Percentiles rank a stretch among this genome's conserved stretches.
Evolutionary conservation across 805 yeast species (phyloP).

Genomic region (Candida ulmi): DNA sequence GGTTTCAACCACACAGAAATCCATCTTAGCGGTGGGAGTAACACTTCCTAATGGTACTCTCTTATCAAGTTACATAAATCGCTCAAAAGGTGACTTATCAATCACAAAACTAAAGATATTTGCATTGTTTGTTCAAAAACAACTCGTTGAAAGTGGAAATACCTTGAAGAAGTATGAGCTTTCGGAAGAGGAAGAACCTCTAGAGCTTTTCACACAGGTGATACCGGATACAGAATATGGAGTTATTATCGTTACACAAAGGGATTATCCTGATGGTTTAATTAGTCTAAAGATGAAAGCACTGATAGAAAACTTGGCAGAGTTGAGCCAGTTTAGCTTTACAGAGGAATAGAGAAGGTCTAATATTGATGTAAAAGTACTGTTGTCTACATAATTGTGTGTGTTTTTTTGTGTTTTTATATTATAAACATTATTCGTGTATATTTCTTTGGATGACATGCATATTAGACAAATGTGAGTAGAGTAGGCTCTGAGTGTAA

Average conservation of each 20-base stretch:
- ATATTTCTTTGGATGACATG: no score
- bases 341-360: constrained; percentile 6
- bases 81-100: neutral
- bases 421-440: no score
- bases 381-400: no score
- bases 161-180: constrained; percentile 6
- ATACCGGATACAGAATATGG: constrained; percentile 15
- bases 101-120: constrained; percentile 16
- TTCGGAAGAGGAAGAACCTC: neutral
- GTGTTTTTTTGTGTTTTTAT: no score
- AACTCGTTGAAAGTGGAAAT: neutral
- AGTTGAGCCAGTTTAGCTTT: constrained; percentile 16
- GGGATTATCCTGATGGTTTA: constrained; percentile 20
- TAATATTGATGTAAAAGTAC: no score
- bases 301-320: constrained; percentile 10
- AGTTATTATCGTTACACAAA: constrained; percentile 17
- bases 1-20: constrained; percentile 12
- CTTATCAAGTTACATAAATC: constrained; percentile 8
- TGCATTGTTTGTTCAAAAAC: constrained; percentile 11
- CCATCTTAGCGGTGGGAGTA: constrained; percentile 12
- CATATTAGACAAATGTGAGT: no score
- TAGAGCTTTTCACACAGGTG: constrained; percentile 6
- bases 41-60: constrained; percentile 13
- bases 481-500: no score
- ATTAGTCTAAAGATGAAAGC: constrained; percentile 14